Base-by-base conservation (phyloP, 495 filamentous ascomycete genomes). In the Tuber microsphaerosporum region DNA sequence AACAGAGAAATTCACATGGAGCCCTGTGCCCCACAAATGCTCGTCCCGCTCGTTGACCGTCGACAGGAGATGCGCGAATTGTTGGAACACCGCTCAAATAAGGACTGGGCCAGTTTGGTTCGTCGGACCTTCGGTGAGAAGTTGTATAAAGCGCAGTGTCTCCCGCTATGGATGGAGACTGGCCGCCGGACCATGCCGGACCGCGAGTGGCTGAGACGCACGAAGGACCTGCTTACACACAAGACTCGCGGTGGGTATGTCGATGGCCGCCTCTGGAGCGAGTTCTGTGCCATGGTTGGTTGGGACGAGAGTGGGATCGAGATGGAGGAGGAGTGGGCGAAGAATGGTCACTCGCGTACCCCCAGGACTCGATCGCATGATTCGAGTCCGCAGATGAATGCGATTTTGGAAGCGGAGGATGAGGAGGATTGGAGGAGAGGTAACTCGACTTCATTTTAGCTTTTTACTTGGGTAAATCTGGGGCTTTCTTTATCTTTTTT, bases 231-330 rank as follows among this genome's bases (percentile, higher is more conserved):
- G 14, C 74, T 82, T 26, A 22, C 70, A 34, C 73, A 69, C 2
- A 79, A 76, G 68, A 73, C 80, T 0, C 76, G 80, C 34, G 80
- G 79, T 9, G 80, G 80, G 10, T 76, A 75, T 34, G 76, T 69
- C 22, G 80, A 82, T 56, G 70, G 65, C 20, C 74, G 76, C 70
- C 74, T 82, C 70, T 82, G 80, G 80, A 73, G 77, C 16, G 80
- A 79, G 73, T 82, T 82, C 41, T 82, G 80, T 42, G 76, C 75
- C 8, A 82, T 82, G 79, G 80, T 82, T 45, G 80, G 80, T 10
- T 82, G 80, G 80, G 75, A 73, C 26, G 74, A 77, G 65, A 71
- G 44, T 34, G 72, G 72, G 56, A 74, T 72, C 31, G 79, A 80
- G 56, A 41, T 76, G 14, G 77, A 80, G 39, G 74, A 73, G 42